Conservation (phyloP, 768 basidiomycete genomes). For the Suillus decipiens region DNA sequence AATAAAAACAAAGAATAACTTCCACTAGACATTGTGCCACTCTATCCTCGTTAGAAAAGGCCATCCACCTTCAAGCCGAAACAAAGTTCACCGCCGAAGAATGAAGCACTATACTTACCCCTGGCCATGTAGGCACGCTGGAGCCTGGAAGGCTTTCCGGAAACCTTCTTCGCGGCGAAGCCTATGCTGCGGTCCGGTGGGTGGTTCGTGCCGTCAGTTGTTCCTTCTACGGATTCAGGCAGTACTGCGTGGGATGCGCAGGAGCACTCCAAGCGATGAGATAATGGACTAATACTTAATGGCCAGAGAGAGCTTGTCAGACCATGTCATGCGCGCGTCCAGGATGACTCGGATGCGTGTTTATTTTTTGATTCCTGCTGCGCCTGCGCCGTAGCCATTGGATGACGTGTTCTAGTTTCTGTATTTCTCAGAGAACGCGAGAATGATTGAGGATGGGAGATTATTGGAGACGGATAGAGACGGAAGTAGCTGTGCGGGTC, state of each 20-base stretch:
- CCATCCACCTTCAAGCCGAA: constrained; percentile 91
- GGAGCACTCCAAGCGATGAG: constrained; percentile 55
- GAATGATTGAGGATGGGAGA: constrained; percentile 53
- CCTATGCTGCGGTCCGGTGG: constrained; percentile 86
- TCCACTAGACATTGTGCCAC: constrained; percentile 50
- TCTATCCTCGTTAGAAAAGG: constrained; percentile 83
- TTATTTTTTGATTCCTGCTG: constrained; percentile 70
- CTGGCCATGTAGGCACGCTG: constrained; percentile 66
- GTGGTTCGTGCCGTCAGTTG: constrained; percentile 77
- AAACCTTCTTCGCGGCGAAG: constrained; percentile 74
- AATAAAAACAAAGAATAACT: constrained; percentile 19
- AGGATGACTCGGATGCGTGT: constrained; percentile 72
- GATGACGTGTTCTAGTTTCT: constrained; percentile 59
- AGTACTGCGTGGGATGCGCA: constrained; percentile 47
- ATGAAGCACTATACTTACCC: constrained; percentile 68
- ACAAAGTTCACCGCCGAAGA: constrained; percentile 90
- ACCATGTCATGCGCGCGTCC: constrained; percentile 66
- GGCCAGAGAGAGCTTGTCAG: constrained; percentile 50
- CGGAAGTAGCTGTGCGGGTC: constrained; percentile 64
- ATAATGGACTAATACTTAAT: constrained; percentile 42
- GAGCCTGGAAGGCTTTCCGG: constrained; percentile 48
- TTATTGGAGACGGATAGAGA: constrained; percentile 44
- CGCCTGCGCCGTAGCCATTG: constrained; percentile 41
- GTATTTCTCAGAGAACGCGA: constrained; percentile 57
- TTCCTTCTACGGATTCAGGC: constrained; percentile 55